These are phyloP conservation scores for Alternaria brassicicola DNA, from an alignment of 2,329 filamentous ascomycete species.

Conservation along the genomic window DNA sequence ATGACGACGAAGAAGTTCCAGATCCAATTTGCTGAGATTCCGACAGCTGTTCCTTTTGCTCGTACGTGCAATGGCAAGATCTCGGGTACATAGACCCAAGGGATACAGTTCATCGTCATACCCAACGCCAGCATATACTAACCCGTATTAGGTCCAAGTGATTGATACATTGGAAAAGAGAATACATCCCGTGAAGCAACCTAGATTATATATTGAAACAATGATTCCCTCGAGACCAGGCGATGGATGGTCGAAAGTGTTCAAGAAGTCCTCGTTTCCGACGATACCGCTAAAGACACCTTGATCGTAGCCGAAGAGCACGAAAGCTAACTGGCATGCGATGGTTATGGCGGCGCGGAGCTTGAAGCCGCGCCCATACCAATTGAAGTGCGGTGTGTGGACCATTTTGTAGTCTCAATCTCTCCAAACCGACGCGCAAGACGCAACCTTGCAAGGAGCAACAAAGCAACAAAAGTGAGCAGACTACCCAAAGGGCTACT, in stretches of 20 bases:
- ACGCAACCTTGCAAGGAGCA: too few species aligned
- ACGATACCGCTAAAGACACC: conserved; percentile 51
- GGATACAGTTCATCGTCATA: conserved; percentile 44
- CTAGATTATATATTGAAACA: conserved; percentile 51
- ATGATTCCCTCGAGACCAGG: conserved; percentile 52
- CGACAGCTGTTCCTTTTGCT: conserved; percentile 58
- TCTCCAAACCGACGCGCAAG: background rate
- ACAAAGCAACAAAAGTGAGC: background rate
- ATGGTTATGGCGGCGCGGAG: conserved; percentile 38
- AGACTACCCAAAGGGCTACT: background rate
- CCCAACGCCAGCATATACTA: conserved; percentile 38
- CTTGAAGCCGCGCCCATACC: conserved; percentile 36
- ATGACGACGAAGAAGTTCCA: conserved; percentile 59
- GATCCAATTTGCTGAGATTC: conserved; percentile 58
- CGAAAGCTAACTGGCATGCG: conserved; percentile 40
- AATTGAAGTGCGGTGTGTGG: conserved; percentile 32
- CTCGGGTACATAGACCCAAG: conserved; percentile 59
- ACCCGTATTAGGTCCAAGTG: conserved; percentile 13
- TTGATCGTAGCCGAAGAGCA: conserved; percentile 47
- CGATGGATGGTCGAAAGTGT: conserved; percentile 50
- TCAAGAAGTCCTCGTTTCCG: conserved; percentile 48
- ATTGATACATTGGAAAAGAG: conserved; percentile 59
- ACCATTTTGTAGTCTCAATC: conserved; percentile 18
- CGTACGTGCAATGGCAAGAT: conserved; percentile 58
- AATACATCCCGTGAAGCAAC: conserved; percentile 49